Percentiles rank a stretch among this genome's conserved stretches.
These are phyloP conservation scores for Zoysia matrella DNA, from an alignment of 202 grass and related monocot genomes.

Conservation along the genomic window DNA sequence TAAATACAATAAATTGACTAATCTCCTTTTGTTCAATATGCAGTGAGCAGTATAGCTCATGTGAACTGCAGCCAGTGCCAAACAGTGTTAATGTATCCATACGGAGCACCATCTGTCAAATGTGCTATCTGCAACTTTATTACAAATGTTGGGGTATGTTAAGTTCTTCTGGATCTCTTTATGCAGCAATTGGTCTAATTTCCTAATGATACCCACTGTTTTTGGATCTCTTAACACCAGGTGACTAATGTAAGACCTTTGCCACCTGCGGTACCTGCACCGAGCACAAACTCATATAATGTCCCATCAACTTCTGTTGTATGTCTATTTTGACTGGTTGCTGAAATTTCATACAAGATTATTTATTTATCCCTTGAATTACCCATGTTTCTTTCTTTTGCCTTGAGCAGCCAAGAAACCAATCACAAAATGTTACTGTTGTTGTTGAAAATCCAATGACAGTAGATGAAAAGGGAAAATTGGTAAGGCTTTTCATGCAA, in stretches of 20 bases:
- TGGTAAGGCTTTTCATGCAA: constrained; percentile 59
- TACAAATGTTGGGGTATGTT: constrained; percentile 74
- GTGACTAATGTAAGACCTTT: constrained; percentile 65
- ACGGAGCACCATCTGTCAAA: constrained; percentile 91
- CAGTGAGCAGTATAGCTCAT: constrained; percentile 81
- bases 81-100: constrained; percentile 86
- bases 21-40: constrained; percentile 48
- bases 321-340: constrained; percentile 47
- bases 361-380: constrained; percentile 35
- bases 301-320: constrained; percentile 71
- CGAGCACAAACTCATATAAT: constrained; percentile 45
- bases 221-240: constrained; percentile 38
- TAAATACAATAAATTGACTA: constrained; percentile 22
- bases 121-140: constrained; percentile 92
- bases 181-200: constrained; percentile 25
- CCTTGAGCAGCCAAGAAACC: constrained; percentile 48
- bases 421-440: constrained; percentile 76
- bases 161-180: constrained; percentile 17
- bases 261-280: constrained; percentile 40
- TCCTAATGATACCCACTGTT: background rate
- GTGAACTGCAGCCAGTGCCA: constrained; percentile 82
- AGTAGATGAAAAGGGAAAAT: constrained; percentile 86
- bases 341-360: constrained; percentile 8
- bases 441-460: constrained; percentile 97
- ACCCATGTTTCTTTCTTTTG: constrained; percentile 3